Evolutionary conservation across 2,329 filamentous ascomycete genomes (phyloP), one percentile per base, ranked within the genome.

Genomic region (Sarocladiaceae sp.): DNA sequence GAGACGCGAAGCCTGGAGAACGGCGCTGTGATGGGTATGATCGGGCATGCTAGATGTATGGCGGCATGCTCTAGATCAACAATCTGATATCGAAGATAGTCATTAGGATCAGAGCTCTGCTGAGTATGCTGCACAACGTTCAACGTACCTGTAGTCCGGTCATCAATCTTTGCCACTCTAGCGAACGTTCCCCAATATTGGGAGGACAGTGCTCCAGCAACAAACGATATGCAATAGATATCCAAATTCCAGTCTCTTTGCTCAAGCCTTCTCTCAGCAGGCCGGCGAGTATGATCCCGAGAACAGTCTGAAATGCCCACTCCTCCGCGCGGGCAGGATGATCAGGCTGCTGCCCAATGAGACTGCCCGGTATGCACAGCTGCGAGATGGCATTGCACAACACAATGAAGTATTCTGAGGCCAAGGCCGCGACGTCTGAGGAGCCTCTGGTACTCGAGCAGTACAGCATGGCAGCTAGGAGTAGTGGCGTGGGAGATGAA

Each of bases 11-110:
- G 57, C 4, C 58, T 53, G 0, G 58, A 50, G 2, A 68, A 52
- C 1, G 66, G 67, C 1, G 67, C 59, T 26, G 62, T 59, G 12
- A 66, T 56, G 1, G 66, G 66, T 18, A 70, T 60, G 7, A 67
- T 59, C 0, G 66, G 67, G 24, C 60, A 68, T 0, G 63, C 61
- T 31, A 70, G 55, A 33, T 68, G 63, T 4, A 68, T 58, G 11
- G 65, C 67, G 2, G 66, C 64, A 47, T 70, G 66, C 48, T 70
- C 66, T 7, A 70, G 55, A 33, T 69, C 66, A 20, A 69, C 63
- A 29, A 69, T 69, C 55, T 68, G 59, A 57, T 55, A 16, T 11
- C 9, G 35, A 10, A 18, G 10, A 18, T 19, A 15, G 19, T 12
- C 11, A 40, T 18, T 23, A 10, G 35, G 16, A 2, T 2, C 33